Conservation (phyloP, 2,329 filamentous ascomycete species). For the Trichoderma cornu-damae region DNA sequence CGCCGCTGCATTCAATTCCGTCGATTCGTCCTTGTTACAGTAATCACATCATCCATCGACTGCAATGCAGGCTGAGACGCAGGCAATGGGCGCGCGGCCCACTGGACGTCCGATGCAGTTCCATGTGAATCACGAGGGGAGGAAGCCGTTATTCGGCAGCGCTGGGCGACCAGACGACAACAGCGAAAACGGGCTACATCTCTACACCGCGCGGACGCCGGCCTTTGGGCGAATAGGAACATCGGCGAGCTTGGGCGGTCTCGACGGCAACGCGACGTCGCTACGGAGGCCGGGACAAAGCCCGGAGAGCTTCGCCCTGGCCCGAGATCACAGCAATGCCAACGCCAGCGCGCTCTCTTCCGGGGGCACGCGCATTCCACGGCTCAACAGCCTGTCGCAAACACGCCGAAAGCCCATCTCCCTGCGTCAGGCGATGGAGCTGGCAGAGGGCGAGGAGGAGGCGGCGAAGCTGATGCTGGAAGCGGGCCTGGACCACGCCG, state of each 20-base stretch:
- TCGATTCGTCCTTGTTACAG: neutral
- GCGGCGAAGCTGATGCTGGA: slow-evolving; percentile 23
- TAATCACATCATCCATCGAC: neutral
- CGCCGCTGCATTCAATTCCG: neutral
- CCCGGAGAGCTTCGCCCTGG: slow-evolving; percentile 22
- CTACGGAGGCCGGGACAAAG: slow-evolving; percentile 22
- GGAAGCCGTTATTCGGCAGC: slow-evolving; percentile 38
- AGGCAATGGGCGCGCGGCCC: slow-evolving; percentile 23
- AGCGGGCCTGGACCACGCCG: slow-evolving; percentile 24
- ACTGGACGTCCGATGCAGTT: slow-evolving; percentile 27
- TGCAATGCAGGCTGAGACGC: slow-evolving; percentile 27
- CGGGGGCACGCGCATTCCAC: slow-evolving; percentile 34
- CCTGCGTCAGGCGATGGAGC: slow-evolving; percentile 39
- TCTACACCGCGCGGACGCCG: slow-evolving; percentile 8
- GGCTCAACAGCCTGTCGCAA: slow-evolving; percentile 26
- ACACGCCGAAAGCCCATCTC: slow-evolving; percentile 35
- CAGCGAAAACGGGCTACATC: slow-evolving; percentile 8
- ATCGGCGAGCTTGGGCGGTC: neutral
- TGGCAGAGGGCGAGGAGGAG: slow-evolving; percentile 31
- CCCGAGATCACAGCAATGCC: slow-evolving; percentile 20
- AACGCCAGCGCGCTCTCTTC: slow-evolving; percentile 26
- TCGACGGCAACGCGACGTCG: neutral
- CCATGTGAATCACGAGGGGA: slow-evolving; percentile 37
- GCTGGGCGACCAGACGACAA: slow-evolving; percentile 22
- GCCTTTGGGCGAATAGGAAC: neutral